Percentiles rank a stretch among this genome's conserved stretches.
Conservation (phyloP, 768 basidiomycete species). For the Boletus tylopilopsis region DNA sequence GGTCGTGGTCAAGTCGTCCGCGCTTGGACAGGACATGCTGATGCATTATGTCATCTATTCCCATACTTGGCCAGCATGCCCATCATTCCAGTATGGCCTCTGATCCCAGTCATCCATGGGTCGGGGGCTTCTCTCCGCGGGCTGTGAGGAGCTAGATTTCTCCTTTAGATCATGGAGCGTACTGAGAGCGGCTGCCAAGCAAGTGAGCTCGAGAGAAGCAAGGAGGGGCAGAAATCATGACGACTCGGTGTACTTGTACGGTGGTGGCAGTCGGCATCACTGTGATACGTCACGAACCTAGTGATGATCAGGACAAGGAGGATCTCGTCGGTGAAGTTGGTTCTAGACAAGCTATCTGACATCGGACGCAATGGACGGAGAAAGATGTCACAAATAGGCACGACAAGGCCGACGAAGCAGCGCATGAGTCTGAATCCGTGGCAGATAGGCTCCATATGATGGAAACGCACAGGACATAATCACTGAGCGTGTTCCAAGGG, state of each 20-base stretch:
- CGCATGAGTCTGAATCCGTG: conserved; percentile 4
- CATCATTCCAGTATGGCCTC: conserved; percentile 16
- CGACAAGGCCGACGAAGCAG: conserved; percentile 6
- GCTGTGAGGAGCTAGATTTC: neutral
- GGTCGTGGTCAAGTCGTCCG: too few relatives aligned
- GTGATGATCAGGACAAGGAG: too few relatives aligned
- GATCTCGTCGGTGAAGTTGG: neutral
- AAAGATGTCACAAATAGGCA: conserved; percentile 5
- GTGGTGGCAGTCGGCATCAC: too few relatives aligned
- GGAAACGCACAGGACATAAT: conserved; percentile 10
- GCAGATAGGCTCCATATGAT: conserved; percentile 12
- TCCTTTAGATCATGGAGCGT: too few relatives aligned
- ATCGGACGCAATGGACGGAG: conserved; percentile 6
- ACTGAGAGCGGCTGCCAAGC: neutral
- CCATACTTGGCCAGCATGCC: conserved; percentile 3
- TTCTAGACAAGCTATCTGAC: conserved; percentile 3
- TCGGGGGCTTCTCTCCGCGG: neutral
- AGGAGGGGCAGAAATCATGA: neutral
- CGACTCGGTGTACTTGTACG: too few relatives aligned
- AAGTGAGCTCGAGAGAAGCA: neutral
- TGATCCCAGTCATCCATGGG: neutral
- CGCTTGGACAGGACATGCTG: too few relatives aligned
- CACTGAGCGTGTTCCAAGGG: conserved; percentile 9
- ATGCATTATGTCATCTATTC: conserved; percentile 25
- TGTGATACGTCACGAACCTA: conserved; percentile 5